These are phyloP conservation scores for Blastobotrys illinoisensis DNA, from an alignment of 1,139 yeast species.

Conservation along the genomic window DNA sequence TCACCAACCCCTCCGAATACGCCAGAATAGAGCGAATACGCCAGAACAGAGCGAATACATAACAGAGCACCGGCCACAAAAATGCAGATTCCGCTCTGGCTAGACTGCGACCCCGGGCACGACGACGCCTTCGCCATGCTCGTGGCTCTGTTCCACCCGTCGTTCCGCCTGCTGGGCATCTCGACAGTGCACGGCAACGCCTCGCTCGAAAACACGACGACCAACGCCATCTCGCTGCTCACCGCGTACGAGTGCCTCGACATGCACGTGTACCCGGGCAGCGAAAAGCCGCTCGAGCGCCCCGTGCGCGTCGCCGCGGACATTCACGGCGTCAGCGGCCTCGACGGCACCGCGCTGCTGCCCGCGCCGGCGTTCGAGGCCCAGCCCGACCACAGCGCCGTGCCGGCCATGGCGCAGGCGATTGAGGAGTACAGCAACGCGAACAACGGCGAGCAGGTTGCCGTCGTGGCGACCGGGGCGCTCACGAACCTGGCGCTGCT, in stretches of 20 bases:
- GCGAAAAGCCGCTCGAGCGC: slow-evolving; percentile 49
- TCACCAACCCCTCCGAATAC: neutral
- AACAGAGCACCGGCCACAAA: neutral
- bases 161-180: slow-evolving; percentile 60
- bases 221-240: slow-evolving; percentile 61
- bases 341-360: slow-evolving; percentile 64
- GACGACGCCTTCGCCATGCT: slow-evolving; percentile 81
- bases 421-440: slow-evolving; percentile 32
- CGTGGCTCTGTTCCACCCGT: slow-evolving; percentile 54
- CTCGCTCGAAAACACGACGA: slow-evolving; percentile 58
- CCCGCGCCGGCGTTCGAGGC: slow-evolving; percentile 41
- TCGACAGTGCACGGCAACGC: slow-evolving; percentile 85
- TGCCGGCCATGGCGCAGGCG: slow-evolving; percentile 54
- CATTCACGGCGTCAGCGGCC: slow-evolving; percentile 69
- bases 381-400: slow-evolving; percentile 40
- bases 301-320: slow-evolving; percentile 50
- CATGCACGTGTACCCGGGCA: slow-evolving; percentile 67
- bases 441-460: slow-evolving; percentile 39
- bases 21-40: neutral
- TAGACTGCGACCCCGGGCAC: slow-evolving; percentile 94
- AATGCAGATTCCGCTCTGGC: slow-evolving; percentile 56
- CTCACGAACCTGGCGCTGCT: slow-evolving; percentile 62
- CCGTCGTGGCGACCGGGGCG: slow-evolving; percentile 66
- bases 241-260: slow-evolving; percentile 47
- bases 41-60: neutral